phyloP scores from a whole-genome alignment of 805 yeast species.

The Scheffersomyces ergatensis region DNA sequence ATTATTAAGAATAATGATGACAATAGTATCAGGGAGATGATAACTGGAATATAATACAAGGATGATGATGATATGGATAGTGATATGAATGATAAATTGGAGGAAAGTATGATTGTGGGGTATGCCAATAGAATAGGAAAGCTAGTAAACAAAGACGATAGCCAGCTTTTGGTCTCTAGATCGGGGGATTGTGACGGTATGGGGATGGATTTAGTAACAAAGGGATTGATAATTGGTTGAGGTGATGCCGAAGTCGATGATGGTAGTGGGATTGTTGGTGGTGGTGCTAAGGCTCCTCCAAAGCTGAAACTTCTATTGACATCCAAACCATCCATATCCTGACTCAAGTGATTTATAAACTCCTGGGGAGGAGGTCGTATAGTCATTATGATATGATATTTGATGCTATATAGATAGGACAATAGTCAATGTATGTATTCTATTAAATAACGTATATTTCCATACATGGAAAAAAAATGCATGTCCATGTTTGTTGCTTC shows the following conservation, averaged over 20 bases:
- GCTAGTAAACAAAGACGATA: background rate
- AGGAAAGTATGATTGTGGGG: conserved; percentile 27
- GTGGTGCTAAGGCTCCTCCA: too few species aligned
- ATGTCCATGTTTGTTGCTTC: too few species aligned
- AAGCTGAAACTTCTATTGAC: background rate
- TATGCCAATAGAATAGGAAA: conserved; percentile 31
- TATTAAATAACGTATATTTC: too few species aligned
- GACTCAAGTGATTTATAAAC: background rate
- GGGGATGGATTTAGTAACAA: background rate
- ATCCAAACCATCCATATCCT: background rate
- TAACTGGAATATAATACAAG: background rate
- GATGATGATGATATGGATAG: background rate
- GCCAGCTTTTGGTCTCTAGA: too few species aligned
- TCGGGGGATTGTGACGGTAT: too few species aligned
- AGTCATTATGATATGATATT: too few species aligned
- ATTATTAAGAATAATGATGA: background rate
- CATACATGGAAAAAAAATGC: too few species aligned
- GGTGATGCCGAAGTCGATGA: background rate
- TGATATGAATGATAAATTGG: conserved; percentile 12
- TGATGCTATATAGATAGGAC: too few species aligned
- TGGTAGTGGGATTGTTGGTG: too few species aligned
- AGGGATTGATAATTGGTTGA: background rate
- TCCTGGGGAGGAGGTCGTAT: conserved; percentile 1
- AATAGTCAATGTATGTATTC: too few species aligned
- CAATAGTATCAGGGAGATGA: background rate